Evolutionary conservation across 2,329 filamentous ascomycete species (phyloP), one percentile per base, ranked within the genome.

Genomic region (Penicillium sp.): DNA sequence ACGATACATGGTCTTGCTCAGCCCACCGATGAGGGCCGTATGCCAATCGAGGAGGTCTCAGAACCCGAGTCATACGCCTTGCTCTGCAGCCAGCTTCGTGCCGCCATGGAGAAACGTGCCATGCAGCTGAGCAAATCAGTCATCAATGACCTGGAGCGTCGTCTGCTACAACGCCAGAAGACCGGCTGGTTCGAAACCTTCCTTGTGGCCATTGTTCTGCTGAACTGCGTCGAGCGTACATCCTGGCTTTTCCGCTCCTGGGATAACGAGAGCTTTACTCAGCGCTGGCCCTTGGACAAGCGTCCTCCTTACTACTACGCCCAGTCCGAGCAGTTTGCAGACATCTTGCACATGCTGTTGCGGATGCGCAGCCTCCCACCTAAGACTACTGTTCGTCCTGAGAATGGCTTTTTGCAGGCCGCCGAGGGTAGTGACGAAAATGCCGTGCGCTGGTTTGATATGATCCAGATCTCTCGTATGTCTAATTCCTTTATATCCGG

Each of bases 141-240:
- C 31, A 81, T 85, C 76, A 83, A 83, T 57, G 82, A 85, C 55
- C 75, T 86, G 1, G 84, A 86, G 64, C 79, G 82, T 18, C 78
- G 83, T n/a, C 71, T 86, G 4, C 74, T 85, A 7, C 82, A 84
- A 61, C 80, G 82, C 12, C 80, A 83, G 63, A 80, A 83, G 66
- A 79, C 77, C 22, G 81, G 79, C 49, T 78, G 78, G 44, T 85
- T 86, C 53, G 80, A 83, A 56, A 85, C 82, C 0, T 85, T 85
- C 64, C 69, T 86, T n/a, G 79, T 81, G 5, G 77, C 82, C 0
- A 74, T 86, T n/a, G 75, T 86, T 15, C 72, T 86, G 0, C 72
- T 86, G 23, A 82, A 81, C 55, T 84, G 81, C 58, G 80, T 85
- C 14, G 84, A 86, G 69, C 77, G 83, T 51, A 83, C 83, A 70